Conservation (phyloP, 495 filamentous ascomycete species). For the Lindgomyces ingoldianus region DNA sequence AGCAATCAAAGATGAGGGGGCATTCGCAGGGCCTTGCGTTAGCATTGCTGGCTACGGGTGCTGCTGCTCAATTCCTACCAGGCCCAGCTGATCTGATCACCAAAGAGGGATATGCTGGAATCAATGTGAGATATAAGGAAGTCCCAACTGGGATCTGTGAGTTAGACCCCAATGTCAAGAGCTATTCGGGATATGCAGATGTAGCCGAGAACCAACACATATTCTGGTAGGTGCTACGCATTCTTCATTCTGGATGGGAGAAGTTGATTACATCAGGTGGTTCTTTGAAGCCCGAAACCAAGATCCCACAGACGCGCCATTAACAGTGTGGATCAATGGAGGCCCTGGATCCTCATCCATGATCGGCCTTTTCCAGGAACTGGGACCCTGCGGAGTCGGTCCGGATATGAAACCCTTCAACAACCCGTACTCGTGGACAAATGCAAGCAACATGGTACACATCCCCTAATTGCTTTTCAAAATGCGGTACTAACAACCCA, state of each 20-base stretch:
- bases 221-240: constrained; percentile 50
- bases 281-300: constrained; percentile 51
- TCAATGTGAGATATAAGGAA: constrained; percentile 59
- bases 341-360: constrained; percentile 54
- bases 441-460: constrained; percentile 34
- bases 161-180: constrained; percentile 63
- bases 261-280: constrained; percentile 38
- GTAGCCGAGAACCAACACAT: constrained; percentile 62
- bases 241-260: too few species aligned
- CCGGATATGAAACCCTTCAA: constrained; percentile 49
- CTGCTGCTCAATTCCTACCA: constrained; percentile 59
- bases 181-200: constrained; percentile 68
- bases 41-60: constrained; percentile 20
- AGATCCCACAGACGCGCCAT: constrained; percentile 46
- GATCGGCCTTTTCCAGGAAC: constrained; percentile 48
- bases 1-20: neutral
- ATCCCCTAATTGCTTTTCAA: neutral
- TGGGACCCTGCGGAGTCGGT: constrained; percentile 49
- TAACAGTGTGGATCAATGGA: constrained; percentile 66
- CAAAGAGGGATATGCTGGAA: constrained; percentile 53
- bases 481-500: constrained; percentile 22
- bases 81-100: constrained; percentile 56
- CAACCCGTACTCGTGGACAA: constrained; percentile 62
- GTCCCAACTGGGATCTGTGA: constrained; percentile 67
- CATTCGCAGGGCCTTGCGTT: neutral